Evolutionary conservation across 306 rosid species (phyloP), one percentile per base, ranked within the genome.

Genomic region (Cicer yamashitae): DNA sequence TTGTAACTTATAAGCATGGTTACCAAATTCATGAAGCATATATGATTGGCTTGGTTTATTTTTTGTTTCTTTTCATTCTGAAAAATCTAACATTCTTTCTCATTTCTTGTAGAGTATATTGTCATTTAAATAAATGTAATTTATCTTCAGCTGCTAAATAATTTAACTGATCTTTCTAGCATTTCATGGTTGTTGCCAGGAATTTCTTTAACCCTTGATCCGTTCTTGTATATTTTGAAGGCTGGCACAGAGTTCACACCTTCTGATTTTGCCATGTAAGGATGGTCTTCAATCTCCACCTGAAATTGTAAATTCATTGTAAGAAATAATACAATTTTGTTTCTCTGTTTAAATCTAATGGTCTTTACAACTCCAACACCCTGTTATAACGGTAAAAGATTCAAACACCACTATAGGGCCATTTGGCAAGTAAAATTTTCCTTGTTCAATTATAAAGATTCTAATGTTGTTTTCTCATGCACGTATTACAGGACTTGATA

Each of bases 251-350:
- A 79, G 65, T 78, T 86, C 77, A 94, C 94, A 9, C 83, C 86
- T 88, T 91, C 98, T 76, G 88, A 84, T 82, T 94, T 94, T 7
- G 89, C 89, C 56, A 94, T 74, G 86, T 85, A 90, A 1, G 98
- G 97, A 43, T 91, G 93, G 52, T 94, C 96, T 75, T 94, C 98
- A 39, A 91, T 84, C 77, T 91, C 98, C 70, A 94, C 97, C 98
- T 93, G 78, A 76, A 75, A 68, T 76, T 58, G 7, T 67, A 40
- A 44, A 7, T 67, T 15, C 54, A 53, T 67, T 2, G 44, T 18
- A 13, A 44, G 62, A 58, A 81, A 51, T 30, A 47, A 25, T 22
- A 30, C 37, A 30, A 30, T 30, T 30, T 30, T 30, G 37, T 30
- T 30, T 30, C 0, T 4, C 0, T 30, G 4, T 30, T 30, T 30